These are phyloP conservation scores for Acer negundo DNA, from an alignment of 345 rosid genomes.

Conservation along the genomic window DNA sequence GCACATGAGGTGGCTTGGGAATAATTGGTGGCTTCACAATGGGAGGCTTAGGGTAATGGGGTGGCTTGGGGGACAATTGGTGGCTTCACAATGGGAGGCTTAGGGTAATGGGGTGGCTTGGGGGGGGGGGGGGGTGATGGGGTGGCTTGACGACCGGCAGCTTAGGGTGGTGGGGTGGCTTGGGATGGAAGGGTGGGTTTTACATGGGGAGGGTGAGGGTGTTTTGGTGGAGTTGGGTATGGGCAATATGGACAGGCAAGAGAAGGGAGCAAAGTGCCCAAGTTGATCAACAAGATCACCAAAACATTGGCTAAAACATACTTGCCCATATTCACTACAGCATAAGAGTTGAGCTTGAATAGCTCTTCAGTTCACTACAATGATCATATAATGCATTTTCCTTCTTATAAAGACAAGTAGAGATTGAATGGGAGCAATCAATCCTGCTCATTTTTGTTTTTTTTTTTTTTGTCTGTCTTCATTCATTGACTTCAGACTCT, in stretches of 20 bases:
- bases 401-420: not conserved
- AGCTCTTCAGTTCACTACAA: too few species aligned
- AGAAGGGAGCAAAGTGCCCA: constrained; percentile 30
- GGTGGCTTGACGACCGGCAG: constrained; percentile 34
- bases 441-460: not conserved
- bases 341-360: too few species aligned
- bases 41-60: too few species aligned
- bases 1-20: too few species aligned
- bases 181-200: constrained; percentile 30
- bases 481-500: constrained; percentile 4
- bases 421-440: not conserved
- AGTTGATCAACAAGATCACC: constrained; percentile 29
- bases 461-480: not conserved
- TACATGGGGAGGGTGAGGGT: constrained; percentile 30
- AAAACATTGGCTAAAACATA: not conserved
- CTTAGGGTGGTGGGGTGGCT: constrained; percentile 10
- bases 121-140: constrained; percentile 35
- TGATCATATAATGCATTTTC: not conserved
- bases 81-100: constrained; percentile 26
- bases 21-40: too few species aligned
- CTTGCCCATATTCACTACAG: not conserved
- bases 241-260: constrained; percentile 51
- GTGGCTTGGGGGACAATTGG: too few species aligned
- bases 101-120: constrained; percentile 22
- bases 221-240: constrained; percentile 43